Conservation (phyloP, 176 grass and related monocot species). For the Calamus simplicifolius region DNA sequence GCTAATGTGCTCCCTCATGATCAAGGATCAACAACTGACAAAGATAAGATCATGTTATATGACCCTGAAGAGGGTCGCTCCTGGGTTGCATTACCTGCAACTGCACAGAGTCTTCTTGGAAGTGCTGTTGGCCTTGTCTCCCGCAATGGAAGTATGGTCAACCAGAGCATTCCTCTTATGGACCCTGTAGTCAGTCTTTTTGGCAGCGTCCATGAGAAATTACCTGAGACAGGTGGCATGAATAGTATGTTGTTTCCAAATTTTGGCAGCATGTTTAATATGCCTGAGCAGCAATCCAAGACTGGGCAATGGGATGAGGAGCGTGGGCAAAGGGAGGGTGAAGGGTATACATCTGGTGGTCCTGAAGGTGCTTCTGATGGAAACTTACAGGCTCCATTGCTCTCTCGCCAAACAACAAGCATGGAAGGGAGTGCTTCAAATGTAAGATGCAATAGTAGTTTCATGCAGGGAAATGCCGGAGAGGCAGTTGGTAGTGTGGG, state of each 20-base stretch:
- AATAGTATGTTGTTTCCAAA: conserved; percentile 67
- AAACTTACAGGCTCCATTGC: conserved; percentile 8
- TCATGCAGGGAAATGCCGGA: conserved; percentile 6
- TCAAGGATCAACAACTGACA: conserved; percentile 2
- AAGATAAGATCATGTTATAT: conserved; percentile 57
- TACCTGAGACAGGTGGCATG: conserved; percentile 16
- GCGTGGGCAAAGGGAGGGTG: conserved; percentile 3
- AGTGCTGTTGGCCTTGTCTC: conserved; percentile 34
- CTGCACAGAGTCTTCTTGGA: conserved; percentile 36
- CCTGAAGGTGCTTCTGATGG: conserved; percentile 2
- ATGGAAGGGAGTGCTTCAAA: conserved; percentile 2
- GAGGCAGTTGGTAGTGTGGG: conserved; percentile 35
- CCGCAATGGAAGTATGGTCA: conserved; percentile 48
- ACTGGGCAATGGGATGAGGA: conserved; percentile 47
- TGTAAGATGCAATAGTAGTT: neutral
- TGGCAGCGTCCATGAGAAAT: conserved; percentile 54
- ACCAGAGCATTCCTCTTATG: conserved; percentile 39
- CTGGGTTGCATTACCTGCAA: conserved; percentile 54
- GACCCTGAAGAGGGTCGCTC: conserved; percentile 50
- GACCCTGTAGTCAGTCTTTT: conserved; percentile 69
- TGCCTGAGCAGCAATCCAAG: conserved; percentile 23
- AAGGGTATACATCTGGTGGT: conserved; percentile 3
- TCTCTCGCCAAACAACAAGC: conserved; percentile 7
- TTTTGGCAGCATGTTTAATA: conserved; percentile 68
- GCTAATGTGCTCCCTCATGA: conserved; percentile 11